Conservation (phyloP, 2,329 filamentous ascomycete species). For the Epichloe festucae region DNA sequence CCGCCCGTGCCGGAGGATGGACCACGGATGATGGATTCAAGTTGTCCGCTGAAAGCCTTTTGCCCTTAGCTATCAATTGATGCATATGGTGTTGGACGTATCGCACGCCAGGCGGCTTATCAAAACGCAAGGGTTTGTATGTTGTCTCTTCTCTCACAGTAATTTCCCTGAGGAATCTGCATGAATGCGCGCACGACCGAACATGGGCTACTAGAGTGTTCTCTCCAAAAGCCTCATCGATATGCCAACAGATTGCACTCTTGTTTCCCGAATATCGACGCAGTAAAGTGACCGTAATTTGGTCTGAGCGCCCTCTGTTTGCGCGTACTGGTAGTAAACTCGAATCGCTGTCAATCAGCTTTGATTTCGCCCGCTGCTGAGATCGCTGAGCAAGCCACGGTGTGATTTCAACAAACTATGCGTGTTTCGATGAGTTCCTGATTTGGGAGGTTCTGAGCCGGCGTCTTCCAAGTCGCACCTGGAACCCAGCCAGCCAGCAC, state of each 20-base stretch:
- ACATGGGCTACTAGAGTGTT: not conserved
- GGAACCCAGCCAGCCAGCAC: not conserved
- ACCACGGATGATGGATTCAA: not conserved
- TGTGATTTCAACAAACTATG: no score
- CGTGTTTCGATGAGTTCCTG: no score
- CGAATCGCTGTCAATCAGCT: no score
- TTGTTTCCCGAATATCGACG: no score
- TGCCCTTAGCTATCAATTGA: not conserved
- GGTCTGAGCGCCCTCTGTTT: not conserved
- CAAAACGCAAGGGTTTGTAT: not conserved
- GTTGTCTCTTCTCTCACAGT: slow-evolving; percentile 18
- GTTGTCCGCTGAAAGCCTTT: not conserved
- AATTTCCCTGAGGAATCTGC: slow-evolving; percentile 12
- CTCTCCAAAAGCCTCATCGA: not conserved
- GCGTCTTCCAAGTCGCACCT: slow-evolving; percentile 1
- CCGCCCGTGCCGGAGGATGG: not conserved
- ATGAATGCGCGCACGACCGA: slow-evolving; percentile 2
- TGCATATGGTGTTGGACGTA: not conserved
- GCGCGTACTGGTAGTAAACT: no score
- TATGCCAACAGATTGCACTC: no score
- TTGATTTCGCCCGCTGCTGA: no score
- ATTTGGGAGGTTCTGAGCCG: not conserved
- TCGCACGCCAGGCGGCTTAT: not conserved
- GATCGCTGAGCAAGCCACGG: no score
- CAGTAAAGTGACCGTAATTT: not conserved